These are phyloP conservation scores for Mycena vulgaris DNA, from an alignment of 768 basidiomycete genomes.

Conservation along the genomic window DNA sequence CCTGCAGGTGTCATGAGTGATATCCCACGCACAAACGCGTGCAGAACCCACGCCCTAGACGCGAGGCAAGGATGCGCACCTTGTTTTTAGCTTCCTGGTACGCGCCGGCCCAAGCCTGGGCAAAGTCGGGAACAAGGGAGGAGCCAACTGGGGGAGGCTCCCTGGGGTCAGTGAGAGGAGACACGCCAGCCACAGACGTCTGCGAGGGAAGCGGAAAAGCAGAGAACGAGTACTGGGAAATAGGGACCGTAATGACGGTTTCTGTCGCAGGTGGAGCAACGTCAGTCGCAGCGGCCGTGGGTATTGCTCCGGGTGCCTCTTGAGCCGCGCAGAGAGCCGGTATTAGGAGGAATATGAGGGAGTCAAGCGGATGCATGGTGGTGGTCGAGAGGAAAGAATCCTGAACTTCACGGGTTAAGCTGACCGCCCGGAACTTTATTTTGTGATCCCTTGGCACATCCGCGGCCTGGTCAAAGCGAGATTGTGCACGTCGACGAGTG, in stretches of 20 bases:
- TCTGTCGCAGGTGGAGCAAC: slow-evolving; percentile 19
- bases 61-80: slow-evolving; percentile 52
- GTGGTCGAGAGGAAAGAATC: too few species aligned
- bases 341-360: slow-evolving; percentile 30
- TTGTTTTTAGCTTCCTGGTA: slow-evolving; percentile 70
- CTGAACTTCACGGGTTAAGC: too few species aligned
- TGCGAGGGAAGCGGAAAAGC: slow-evolving; percentile 76
- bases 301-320: slow-evolving; percentile 31
- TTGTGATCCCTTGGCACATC: too few species aligned
- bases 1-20: slow-evolving; percentile 45
- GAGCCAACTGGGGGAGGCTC: slow-evolving; percentile 68
- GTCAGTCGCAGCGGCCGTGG: slow-evolving; percentile 21
- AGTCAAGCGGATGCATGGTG: slow-evolving; percentile 26
- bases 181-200: slow-evolving; percentile 66
- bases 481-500: too few species aligned
- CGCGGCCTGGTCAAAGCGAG: too few species aligned
- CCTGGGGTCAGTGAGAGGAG: slow-evolving; percentile 68
- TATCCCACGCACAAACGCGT: not conserved
- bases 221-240: slow-evolving; percentile 63
- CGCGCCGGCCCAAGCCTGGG: slow-evolving; percentile 72
- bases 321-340: slow-evolving; percentile 17
- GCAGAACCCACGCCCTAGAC: slow-evolving; percentile 22
- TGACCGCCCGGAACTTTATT: too few species aligned
- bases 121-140: slow-evolving; percentile 61
- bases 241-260: slow-evolving; percentile 50